A percentile compares a stretch with the other conserved stretches of the same genome.
Conservation (phyloP, 805 yeast genomes). For the Gaillardinia entomophila region DNA sequence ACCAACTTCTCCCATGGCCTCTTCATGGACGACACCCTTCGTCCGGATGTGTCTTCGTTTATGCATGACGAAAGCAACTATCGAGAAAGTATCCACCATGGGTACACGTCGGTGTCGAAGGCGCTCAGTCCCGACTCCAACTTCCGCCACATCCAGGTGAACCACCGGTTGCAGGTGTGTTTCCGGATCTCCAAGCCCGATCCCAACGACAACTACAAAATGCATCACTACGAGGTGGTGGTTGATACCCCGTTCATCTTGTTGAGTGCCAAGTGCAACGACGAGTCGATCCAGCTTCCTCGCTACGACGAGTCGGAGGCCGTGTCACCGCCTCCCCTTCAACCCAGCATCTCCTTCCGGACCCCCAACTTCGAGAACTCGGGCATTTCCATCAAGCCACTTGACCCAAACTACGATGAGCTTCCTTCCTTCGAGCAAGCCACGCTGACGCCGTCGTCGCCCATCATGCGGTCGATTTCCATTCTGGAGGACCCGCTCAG, state of each 20-base stretch:
- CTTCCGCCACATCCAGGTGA: conserved; percentile 54
- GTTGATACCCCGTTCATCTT: conserved; percentile 68
- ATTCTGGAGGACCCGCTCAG: conserved; percentile 3
- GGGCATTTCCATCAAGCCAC: conserved; percentile 27
- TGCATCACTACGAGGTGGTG: conserved; percentile 75
- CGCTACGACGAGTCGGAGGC: conserved; percentile 22
- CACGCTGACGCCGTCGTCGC: conserved; percentile 37
- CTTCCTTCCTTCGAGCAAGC: conserved; percentile 69
- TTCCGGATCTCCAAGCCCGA: conserved; percentile 64
- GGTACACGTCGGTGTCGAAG: conserved; percentile 27
- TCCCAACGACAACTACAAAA: conserved; percentile 34
- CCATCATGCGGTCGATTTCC: conserved; percentile 7
- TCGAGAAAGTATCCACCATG: conserved; percentile 26
- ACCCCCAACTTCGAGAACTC: conserved; percentile 30
- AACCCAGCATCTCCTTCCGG: conserved; percentile 25
- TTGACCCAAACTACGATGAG: conserved; percentile 14
- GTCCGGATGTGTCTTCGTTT: conserved; percentile 25
- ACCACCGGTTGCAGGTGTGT: conserved; percentile 66
- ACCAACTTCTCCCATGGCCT: conserved; percentile 28
- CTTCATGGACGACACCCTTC: conserved; percentile 8
- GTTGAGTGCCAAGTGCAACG: conserved; percentile 37
- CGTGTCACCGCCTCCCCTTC: conserved; percentile 6
- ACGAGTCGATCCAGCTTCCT: conserved; percentile 35
- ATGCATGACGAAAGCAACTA: conserved; percentile 19
- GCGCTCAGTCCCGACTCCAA: conserved; percentile 61